Evolutionary conservation across 306 rosid genomes (phyloP).

Genomic region (Begonia fuchsioides): DNA sequence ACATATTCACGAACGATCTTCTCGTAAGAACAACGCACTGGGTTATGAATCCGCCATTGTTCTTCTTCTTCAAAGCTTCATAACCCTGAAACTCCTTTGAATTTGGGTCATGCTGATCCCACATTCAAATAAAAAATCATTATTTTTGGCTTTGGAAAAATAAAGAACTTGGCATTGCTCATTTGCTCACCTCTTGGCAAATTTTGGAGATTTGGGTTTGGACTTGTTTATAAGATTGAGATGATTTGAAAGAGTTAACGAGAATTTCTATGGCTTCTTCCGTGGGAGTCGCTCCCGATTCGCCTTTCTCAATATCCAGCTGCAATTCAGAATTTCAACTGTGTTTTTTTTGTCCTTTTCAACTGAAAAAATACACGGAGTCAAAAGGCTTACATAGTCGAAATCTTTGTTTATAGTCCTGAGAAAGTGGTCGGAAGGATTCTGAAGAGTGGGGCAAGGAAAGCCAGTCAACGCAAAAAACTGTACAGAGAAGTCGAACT

Average conservation of each 20-base stretch:
- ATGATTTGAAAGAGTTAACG: conserved; percentile 22
- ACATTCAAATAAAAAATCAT: neutral
- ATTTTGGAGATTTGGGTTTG: conserved; percentile 19
- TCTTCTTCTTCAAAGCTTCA: conserved; percentile 16
- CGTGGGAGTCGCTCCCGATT: conserved; percentile 11
- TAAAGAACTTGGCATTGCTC: neutral
- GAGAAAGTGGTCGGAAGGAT: conserved; percentile 60
- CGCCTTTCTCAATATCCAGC: conserved; percentile 33
- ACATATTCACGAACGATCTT: conserved; percentile 56
- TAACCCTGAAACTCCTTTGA: conserved; percentile 5
- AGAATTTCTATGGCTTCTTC: conserved; percentile 34
- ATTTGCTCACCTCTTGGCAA: conserved; percentile 18
- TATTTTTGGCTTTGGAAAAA: neutral
- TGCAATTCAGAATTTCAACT: too few species aligned
- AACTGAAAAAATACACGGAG: too few species aligned
- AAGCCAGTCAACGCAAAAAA: conserved; percentile 50
- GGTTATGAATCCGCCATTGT: conserved; percentile 29
- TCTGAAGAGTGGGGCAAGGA: conserved; percentile 53
- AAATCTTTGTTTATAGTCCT: conserved; percentile 61
- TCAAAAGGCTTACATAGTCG: conserved; percentile 1
- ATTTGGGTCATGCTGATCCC: neutral
- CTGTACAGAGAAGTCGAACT: conserved; percentile 10
- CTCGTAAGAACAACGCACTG: conserved; percentile 37
- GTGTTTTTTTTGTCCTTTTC: too few species aligned
- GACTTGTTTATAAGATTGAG: conserved; percentile 22